Conservation (phyloP, 768 basidiomycete species). For the Trametes cubensis region DNA sequence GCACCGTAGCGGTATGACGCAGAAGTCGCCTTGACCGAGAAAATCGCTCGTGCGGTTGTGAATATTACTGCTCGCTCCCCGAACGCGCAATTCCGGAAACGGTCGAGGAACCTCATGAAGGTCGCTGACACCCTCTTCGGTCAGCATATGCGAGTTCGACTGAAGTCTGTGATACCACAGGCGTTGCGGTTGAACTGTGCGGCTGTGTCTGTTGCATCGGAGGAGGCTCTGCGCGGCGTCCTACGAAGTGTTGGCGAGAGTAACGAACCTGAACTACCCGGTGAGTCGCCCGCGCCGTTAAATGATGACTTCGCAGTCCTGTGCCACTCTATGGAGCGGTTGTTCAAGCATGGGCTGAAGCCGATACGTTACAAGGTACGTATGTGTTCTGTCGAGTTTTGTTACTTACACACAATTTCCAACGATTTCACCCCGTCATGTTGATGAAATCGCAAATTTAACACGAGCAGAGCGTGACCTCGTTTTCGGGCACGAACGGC, state of each 20-base stretch:
- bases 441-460: background rate
- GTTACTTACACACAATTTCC: too few relatives aligned
- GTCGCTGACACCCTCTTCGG: conserved; percentile 35
- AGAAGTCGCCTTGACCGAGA: conserved; percentile 52
- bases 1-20: conserved; percentile 54
- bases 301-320: conserved; percentile 2
- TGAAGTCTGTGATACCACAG: background rate
- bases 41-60: conserved; percentile 52
- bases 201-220: background rate
- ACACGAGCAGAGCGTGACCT: background rate
- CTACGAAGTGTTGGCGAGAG: background rate
- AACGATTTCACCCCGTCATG: too few relatives aligned
- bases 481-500: background rate
- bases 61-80: conserved; percentile 57
- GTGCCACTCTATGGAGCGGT: conserved; percentile 17
- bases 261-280: background rate
- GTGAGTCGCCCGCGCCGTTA: background rate
- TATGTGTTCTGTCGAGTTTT: too few relatives aligned
- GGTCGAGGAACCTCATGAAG: conserved; percentile 49
- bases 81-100: conserved; percentile 48
- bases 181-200: background rate
- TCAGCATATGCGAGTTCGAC: background rate
- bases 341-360: conserved; percentile 11
- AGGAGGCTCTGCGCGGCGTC: background rate
- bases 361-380: conserved; percentile 20